Evolutionary conservation across 768 basidiomycete species (phyloP).

Genomic region (Tephrocybe rancida): DNA sequence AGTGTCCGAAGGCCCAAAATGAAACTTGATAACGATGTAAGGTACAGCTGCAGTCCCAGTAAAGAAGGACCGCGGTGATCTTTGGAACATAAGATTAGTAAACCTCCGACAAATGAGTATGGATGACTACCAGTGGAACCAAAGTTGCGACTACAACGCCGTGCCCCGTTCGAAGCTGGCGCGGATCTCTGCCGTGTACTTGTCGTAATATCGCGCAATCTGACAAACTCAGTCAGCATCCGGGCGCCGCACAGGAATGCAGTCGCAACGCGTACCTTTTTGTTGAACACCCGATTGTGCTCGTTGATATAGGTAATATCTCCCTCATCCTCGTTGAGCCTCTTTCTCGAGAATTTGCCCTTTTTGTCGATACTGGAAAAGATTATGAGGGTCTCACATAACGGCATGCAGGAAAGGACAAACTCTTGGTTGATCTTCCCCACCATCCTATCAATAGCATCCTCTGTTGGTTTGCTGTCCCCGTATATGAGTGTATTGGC

Average conservation of each 20-base stretch:
- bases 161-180: slow-evolving; percentile 98
- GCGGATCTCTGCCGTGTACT: slow-evolving; percentile 94
- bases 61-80: too few species aligned
- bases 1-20: too few species aligned
- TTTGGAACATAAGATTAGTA: too few species aligned
- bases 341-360: slow-evolving; percentile 86
- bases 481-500: slow-evolving; percentile 93
- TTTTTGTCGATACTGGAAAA: slow-evolving; percentile 80
- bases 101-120: neutral
- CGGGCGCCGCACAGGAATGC: neutral
- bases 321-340: slow-evolving; percentile 88
- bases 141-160: slow-evolving; percentile 56
- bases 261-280: slow-evolving; percentile 61
- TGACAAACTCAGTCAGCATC: slow-evolving; percentile 27
- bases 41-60: too few species aligned
- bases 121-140: neutral
- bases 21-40: too few species aligned
- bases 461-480: slow-evolving; percentile 93
- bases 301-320: slow-evolving; percentile 99
- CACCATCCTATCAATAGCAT: slow-evolving; percentile 91
- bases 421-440: slow-evolving; percentile 93
- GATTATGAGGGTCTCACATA: slow-evolving; percentile 3
- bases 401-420: slow-evolving; percentile 32
- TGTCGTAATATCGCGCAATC: slow-evolving; percentile 96
- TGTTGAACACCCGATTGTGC: slow-evolving; percentile 96